These are phyloP conservation scores for Arthroderma uncinatum DNA, from an alignment of 2,329 filamentous ascomycete genomes.

Conservation along the genomic window DNA sequence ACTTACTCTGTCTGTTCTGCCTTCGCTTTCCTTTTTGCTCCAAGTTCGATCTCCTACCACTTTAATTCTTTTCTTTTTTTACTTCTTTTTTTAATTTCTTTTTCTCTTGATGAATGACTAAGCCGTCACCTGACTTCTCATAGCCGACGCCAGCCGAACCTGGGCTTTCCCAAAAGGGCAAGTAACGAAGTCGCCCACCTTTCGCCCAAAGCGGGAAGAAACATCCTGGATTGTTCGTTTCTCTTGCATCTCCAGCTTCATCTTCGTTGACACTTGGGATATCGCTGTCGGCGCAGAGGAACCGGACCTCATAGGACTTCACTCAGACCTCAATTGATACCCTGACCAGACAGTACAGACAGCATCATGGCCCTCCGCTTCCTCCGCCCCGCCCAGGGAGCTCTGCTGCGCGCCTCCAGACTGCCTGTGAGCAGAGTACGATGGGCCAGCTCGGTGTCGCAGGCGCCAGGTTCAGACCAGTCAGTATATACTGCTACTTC, in stretches of 20 bases:
- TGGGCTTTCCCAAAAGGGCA: background rate
- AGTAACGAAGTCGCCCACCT: background rate
- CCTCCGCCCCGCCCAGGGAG: slow-evolving; percentile 5
- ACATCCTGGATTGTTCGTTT: no score
- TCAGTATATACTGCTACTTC: slow-evolving; percentile 26
- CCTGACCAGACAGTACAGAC: slow-evolving; percentile 8
- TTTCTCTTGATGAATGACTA: background rate
- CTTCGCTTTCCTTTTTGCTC: no score
- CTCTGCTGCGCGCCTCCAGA: slow-evolving; percentile 5
- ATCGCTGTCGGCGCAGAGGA: background rate
- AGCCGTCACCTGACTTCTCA: background rate
- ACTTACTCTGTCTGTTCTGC: no score
- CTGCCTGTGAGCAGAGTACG: slow-evolving; percentile 22
- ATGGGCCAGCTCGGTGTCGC: slow-evolving; percentile 46
- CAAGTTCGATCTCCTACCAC: no score
- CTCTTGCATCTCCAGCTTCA: no score
- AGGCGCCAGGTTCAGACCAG: slow-evolving; percentile 49
- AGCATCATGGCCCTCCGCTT: slow-evolving; percentile 12
- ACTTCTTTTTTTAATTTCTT: background rate
- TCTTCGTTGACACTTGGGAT: no score
- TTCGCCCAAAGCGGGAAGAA: slow-evolving; percentile 3
- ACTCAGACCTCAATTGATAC: slow-evolving; percentile 4
- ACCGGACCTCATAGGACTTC: background rate
- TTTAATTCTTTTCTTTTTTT: background rate
- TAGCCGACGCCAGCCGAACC: slow-evolving; percentile 4